Evolutionary conservation across 148 eudicot species (phyloP).

Genomic region (Talinum fruticosum): DNA sequence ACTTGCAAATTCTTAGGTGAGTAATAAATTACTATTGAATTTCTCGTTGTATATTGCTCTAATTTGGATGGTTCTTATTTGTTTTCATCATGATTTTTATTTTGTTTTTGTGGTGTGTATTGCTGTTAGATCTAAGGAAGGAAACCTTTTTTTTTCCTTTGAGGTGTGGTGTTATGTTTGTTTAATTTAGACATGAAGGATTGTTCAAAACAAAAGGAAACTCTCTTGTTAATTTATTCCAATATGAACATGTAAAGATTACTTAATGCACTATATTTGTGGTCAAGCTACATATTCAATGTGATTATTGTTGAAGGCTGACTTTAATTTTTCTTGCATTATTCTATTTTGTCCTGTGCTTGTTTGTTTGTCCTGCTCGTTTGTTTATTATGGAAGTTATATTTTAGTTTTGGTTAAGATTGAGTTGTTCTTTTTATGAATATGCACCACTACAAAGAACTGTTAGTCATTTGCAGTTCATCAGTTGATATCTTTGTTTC

Average conservation of each 20-base stretch:
- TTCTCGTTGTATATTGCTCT: conserved; percentile 1
- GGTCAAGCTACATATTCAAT: not conserved
- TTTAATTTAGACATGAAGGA: not conserved
- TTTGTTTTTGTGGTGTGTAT: not conserved
- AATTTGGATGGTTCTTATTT: not conserved
- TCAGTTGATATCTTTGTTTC: too few relatives aligned
- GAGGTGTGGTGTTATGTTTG: not conserved
- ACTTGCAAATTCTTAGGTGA: conserved; percentile 80
- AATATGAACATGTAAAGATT: not conserved
- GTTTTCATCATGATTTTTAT: not conserved
- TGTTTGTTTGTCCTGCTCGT: too few relatives aligned
- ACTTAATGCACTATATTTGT: not conserved
- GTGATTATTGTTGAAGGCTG: too few relatives aligned
- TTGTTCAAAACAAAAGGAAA: not conserved
- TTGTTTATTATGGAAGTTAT: too few relatives aligned
- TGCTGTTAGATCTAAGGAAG: conserved; percentile 16
- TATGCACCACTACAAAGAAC: too few relatives aligned
- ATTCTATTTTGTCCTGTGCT: too few relatives aligned
- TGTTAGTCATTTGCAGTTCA: too few relatives aligned
- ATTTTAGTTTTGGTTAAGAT: too few relatives aligned
- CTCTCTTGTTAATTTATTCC: not conserved
- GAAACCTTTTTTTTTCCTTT: not conserved
- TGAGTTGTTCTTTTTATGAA: too few relatives aligned
- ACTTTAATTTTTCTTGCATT: too few relatives aligned
- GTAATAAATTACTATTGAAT: not conserved